These are phyloP conservation scores for Fusarium sp. DNA, from an alignment of 2,329 filamentous ascomycete species.

Conservation along the genomic window DNA sequence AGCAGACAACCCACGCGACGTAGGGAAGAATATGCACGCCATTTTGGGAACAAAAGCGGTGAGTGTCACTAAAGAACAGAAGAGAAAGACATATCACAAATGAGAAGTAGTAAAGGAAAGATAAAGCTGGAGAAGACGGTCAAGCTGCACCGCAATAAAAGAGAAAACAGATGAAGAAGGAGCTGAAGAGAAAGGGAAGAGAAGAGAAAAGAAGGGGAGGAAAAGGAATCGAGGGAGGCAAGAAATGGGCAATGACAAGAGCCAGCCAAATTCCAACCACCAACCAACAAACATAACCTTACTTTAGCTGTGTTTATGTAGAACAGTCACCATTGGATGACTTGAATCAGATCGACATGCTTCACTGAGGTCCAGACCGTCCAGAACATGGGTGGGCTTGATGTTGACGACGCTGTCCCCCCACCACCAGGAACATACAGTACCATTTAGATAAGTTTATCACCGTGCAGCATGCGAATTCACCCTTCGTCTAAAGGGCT, in stretches of 20 bases:
- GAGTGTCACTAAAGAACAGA: constrained; percentile 1
- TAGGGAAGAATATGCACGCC: constrained; percentile 19
- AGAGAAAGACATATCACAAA: neutral
- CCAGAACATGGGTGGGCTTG: constrained; percentile 30
- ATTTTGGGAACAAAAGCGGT: constrained; percentile 19
- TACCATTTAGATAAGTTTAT: constrained; percentile 13
- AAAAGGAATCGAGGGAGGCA: neutral
- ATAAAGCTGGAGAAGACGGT: neutral
- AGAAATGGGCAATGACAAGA: neutral
- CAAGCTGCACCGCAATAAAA: constrained; percentile 6
- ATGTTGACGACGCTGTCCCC: constrained; percentile 18
- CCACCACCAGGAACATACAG: constrained; percentile 31
- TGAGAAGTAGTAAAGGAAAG: neutral
- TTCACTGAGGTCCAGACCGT: constrained; percentile 43
- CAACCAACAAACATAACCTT: constrained; percentile 11
- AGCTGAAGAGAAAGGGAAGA: neutral
- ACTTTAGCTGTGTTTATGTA: constrained; percentile 23
- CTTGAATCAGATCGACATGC: constrained; percentile 37
- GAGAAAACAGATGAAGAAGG: neutral
- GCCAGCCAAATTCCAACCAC: constrained; percentile 1
- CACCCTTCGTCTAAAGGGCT: constrained; percentile 1
- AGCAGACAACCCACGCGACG: constrained; percentile 20
- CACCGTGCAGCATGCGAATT: constrained; percentile 6
- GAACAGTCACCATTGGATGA: constrained; percentile 29
- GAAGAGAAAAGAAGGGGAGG: neutral